Evolutionary conservation across 2,329 filamentous ascomycete species (phyloP).

Genomic region (Aspergillus costaricaensis): DNA sequence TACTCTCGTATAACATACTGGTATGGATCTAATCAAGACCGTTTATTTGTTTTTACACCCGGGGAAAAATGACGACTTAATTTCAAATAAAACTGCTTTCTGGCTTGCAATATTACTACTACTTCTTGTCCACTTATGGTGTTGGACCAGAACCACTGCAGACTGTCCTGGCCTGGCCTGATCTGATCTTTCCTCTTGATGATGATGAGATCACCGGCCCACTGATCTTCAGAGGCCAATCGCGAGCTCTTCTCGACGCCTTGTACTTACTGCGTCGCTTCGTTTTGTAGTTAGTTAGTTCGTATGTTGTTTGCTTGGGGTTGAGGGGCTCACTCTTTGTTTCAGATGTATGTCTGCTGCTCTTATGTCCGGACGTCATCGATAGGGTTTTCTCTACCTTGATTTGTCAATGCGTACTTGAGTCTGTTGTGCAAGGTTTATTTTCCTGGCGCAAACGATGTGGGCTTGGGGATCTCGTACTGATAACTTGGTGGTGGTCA

Average conservation of each 20-base stretch:
- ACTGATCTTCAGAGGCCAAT: not conserved
- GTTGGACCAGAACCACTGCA: not conserved
- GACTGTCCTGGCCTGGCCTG: not conserved
- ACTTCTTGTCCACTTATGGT: not conserved
- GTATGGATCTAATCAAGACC: not conserved
- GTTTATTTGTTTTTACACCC: not conserved
- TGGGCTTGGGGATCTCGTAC: not conserved
- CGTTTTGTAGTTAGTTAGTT: not conserved
- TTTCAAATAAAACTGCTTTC: not conserved
- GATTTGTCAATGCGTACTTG: not conserved
- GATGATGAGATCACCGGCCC: not conserved
- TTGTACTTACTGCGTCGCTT: not conserved
- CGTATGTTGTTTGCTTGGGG: not conserved
- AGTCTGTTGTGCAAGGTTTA: not conserved
- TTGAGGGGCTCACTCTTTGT: not conserved
- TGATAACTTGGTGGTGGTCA: not conserved
- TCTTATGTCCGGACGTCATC: not conserved
- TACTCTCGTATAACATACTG: constrained; percentile 1
- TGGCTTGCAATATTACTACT: not conserved
- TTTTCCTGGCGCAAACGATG: not conserved
- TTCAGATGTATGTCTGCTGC: not conserved
- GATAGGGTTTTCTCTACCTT: not conserved
- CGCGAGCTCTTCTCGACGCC: not conserved
- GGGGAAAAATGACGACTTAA: not conserved
- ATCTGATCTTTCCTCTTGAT: not conserved